A percentile compares a stretch with the other conserved stretches of the same genome.
Conservation (phyloP, 305 asterid species). For the Solanum aculeatissimum region DNA sequence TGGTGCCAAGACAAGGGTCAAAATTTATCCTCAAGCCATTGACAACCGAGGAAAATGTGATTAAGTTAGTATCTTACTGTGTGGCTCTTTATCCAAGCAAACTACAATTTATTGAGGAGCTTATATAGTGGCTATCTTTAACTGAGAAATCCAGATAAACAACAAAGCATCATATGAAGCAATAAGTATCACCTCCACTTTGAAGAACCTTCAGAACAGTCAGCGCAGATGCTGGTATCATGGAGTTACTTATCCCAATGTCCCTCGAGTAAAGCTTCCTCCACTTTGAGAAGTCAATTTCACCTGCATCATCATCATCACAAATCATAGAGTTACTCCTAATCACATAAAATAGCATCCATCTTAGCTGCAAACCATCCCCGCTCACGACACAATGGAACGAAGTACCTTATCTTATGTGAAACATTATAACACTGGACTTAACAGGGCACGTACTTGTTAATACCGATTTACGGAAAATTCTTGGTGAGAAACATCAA, state of each 20-base stretch:
- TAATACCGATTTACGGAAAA: neutral
- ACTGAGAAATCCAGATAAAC: neutral
- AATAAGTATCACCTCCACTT: slow-evolving; percentile 34
- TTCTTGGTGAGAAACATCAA: neutral
- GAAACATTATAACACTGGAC: neutral
- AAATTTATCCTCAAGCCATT: neutral
- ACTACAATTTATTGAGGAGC: neutral
- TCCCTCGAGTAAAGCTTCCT: slow-evolving; percentile 50
- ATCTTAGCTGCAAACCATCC: neutral
- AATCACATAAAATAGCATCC: neutral
- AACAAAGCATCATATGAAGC: neutral
- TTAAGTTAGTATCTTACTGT: neutral
- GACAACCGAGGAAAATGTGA: neutral
- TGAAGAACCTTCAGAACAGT: slow-evolving; percentile 41
- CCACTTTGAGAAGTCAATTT: slow-evolving; percentile 42
- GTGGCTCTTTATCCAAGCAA: neutral
- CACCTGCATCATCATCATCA: slow-evolving; percentile 18
- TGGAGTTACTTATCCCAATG: slow-evolving; percentile 43
- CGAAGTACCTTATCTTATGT: neutral
- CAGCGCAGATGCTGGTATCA: slow-evolving; percentile 43
- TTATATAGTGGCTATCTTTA: neutral
- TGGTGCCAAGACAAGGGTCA: neutral
- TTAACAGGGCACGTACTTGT: neutral
- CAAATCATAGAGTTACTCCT: neutral
- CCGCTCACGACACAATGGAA: neutral